Percentiles rank a stretch among this genome's conserved stretches.
Evolutionary conservation across 2,329 filamentous ascomycete species (phyloP).

Genomic region (Emydomyces testavorans): DNA sequence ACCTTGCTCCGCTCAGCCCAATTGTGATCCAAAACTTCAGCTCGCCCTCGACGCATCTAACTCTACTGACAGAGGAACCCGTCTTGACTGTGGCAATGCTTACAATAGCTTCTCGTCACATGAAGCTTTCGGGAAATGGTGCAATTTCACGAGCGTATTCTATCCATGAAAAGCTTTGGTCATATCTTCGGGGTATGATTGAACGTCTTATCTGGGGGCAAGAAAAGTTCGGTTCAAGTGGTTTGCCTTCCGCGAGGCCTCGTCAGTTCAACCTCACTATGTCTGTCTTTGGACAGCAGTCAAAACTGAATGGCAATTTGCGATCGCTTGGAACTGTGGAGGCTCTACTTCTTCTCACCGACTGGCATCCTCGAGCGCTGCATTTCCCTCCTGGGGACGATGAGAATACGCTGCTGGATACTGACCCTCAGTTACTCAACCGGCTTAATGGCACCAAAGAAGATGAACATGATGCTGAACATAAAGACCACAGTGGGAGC

Average conservation of each 20-base stretch:
- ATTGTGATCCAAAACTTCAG: slow-evolving; percentile 87
- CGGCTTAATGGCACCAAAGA: slow-evolving; percentile 45
- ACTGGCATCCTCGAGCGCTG: slow-evolving; percentile 90
- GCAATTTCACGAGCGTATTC: slow-evolving; percentile 74
- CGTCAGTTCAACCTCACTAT: slow-evolving; percentile 13
- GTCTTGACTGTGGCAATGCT: slow-evolving; percentile 85
- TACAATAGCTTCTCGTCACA: slow-evolving; percentile 81
- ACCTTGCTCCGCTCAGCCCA: slow-evolving; percentile 81
- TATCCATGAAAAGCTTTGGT: slow-evolving; percentile 93
- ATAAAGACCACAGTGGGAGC: slow-evolving; percentile 44
- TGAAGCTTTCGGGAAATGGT: slow-evolving; percentile 65
- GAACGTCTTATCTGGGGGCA: slow-evolving; percentile 91
- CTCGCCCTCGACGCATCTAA: slow-evolving; percentile 65
- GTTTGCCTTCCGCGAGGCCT: slow-evolving; percentile 56
- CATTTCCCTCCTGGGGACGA: slow-evolving; percentile 73
- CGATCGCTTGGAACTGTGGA: slow-evolving; percentile 89
- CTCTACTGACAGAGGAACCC: slow-evolving; percentile 77
- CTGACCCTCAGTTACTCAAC: slow-evolving; percentile 61
- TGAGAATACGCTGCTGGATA: slow-evolving; percentile 52
- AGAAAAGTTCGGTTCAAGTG: slow-evolving; percentile 84
- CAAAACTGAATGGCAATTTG: slow-evolving; percentile 53
- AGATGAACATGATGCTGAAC: slow-evolving; percentile 31
- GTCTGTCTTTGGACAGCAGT: slow-evolving; percentile 9
- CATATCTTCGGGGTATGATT: slow-evolving; percentile 86
- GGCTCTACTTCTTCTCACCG: slow-evolving; percentile 82